Evolutionary conservation across 192 early-diverging fungal genomes (phyloP).

Genomic region (Pilaira anomala): DNA sequence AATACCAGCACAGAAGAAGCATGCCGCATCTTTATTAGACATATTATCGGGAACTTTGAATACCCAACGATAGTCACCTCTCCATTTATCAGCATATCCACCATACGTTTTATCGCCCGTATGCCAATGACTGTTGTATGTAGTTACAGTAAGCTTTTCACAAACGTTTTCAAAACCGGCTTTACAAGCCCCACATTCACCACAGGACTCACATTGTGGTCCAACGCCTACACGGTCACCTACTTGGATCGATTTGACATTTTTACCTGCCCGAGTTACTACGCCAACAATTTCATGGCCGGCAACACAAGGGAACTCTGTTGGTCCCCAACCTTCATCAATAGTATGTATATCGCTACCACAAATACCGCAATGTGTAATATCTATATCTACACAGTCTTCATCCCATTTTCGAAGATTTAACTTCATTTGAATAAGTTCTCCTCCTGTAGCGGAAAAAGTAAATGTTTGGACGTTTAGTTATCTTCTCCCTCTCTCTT

Average conservation of each 20-base stretch:
- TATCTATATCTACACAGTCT: slow-evolving; percentile 46
- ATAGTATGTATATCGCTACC: slow-evolving; percentile 72
- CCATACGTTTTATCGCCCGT: slow-evolving; percentile 46
- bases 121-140: slow-evolving; percentile 35
- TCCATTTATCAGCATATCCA: slow-evolving; percentile 44
- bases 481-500: too few relatives aligned
- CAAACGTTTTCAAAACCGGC: slow-evolving; percentile 40
- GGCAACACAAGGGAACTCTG: slow-evolving; percentile 41
- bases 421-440: not conserved
- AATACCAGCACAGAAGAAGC: slow-evolving; percentile 71
- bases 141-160: slow-evolving; percentile 45
- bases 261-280: slow-evolving; percentile 36
- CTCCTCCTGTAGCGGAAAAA: not conserved
- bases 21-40: slow-evolving; percentile 52
- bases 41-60: slow-evolving; percentile 56
- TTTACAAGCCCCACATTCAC: slow-evolving; percentile 42
- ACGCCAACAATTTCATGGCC: slow-evolving; percentile 58
- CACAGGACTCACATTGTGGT: slow-evolving; percentile 59
- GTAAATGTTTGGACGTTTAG: not conserved
- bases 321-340: slow-evolving; percentile 2
- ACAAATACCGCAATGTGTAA: slow-evolving; percentile 72
- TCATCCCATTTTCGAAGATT: slow-evolving; percentile 13
- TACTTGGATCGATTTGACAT: slow-evolving; percentile 41
- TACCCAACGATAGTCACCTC: slow-evolving; percentile 48
- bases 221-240: slow-evolving; percentile 58